These are phyloP conservation scores for Quercus suber DNA, from an alignment of 306 rosid genomes.

Conservation along the genomic window DNA sequence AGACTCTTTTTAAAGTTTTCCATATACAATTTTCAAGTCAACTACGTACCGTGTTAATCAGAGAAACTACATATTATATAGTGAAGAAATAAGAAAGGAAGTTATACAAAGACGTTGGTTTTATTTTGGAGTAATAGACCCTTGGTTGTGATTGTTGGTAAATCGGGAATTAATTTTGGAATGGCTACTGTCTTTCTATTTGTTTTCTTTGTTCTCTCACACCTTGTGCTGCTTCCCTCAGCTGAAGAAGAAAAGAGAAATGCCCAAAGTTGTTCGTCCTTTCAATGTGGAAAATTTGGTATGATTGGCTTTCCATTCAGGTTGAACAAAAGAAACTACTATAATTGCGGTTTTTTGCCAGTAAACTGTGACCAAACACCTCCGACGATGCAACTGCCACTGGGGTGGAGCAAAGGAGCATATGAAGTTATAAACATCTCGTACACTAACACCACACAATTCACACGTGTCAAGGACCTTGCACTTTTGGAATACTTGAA, in stretches of 20 bases:
- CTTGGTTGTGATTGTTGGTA: background rate
- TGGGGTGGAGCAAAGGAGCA: background rate
- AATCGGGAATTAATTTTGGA: background rate
- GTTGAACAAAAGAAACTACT: background rate
- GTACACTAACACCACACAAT: background rate
- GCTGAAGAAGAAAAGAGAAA: background rate
- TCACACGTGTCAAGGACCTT: no score
- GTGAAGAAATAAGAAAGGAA: no score
- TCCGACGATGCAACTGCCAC: background rate
- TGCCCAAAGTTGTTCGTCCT: slow-evolving; percentile 5
- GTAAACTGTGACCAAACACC: slow-evolving; percentile 18
- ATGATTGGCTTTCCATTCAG: slow-evolving; percentile 31
- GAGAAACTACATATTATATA: no score
- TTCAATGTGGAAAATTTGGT: slow-evolving; percentile 31
- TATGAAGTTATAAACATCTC: background rate
- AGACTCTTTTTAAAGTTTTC: no score
- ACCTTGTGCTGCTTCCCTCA: slow-evolving; percentile 1
- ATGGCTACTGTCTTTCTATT: slow-evolving; percentile 11
- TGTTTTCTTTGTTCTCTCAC: slow-evolving; percentile 10
- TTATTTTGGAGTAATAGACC: slow-evolving; percentile 3
- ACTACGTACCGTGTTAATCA: no score
- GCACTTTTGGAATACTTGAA: no score
- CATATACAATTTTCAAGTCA: no score
- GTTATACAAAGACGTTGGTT: no score
- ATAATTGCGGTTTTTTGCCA: slow-evolving; percentile 30